Evolutionary conservation across 148 eudicot genomes (phyloP), one percentile per base, ranked within the genome.

Genomic region (Persicaria tinctoria): DNA sequence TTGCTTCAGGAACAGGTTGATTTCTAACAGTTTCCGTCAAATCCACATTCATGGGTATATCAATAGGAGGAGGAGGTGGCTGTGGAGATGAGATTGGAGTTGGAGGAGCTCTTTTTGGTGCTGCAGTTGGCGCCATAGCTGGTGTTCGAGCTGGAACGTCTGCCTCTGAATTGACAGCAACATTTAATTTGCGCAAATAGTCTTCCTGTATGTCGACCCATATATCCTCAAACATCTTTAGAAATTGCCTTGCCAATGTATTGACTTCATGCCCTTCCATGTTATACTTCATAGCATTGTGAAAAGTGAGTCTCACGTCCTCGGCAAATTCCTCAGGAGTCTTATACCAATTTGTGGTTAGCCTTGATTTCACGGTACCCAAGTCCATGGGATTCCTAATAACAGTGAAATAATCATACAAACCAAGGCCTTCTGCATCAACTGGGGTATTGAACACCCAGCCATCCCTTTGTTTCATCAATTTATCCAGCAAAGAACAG

Each of bases 381-480:
- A 94, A 87, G 81, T 94, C 98, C 97, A 94, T 94, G 2, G 98
- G 98, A 71, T 86, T 79, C 76, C 89, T 88, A 57, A 93, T 89
- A 59, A 91, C 83, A 4, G 86, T 89, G 46, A 84, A 85, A 76
- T 94, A 94, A 76, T 94, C 98, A 80, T 86, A 97, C 83, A 94
- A 79, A 74, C 96, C 91, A 76, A 94, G 90, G 51, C 83, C 89
- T 54, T 78, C 80, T 5, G 87, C 85, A 83, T 91, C 92, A 75
- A 94, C 98, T 1, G 98, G 98, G 13, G 49, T 82, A 70, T 86
- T 85, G 53, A 94, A 94, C 41, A 94, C 96, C 98, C 98, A 94
- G 53, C 89, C 96, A 77, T 86, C 90, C 80, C 91, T 94, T 81
- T 94, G 98, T 84, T 89, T 91, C 89, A 94, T 91, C 85, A 94